Base-by-base conservation (phyloP, 1,139 yeast species). In the Geotrichum cucujoidarum region DNA sequence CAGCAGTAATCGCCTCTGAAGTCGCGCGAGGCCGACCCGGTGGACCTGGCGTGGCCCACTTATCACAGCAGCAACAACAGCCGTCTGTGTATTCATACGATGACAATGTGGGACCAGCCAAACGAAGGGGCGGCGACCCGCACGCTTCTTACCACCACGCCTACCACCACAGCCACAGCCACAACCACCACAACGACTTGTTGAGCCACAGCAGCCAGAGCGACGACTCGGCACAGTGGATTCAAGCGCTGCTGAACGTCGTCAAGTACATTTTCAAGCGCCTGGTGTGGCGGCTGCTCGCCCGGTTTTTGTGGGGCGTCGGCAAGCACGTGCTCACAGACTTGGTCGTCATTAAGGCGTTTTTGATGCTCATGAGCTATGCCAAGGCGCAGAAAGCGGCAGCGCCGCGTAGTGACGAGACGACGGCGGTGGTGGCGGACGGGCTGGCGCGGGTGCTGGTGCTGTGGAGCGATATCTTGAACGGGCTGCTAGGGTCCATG, bases 301-400 rank as follows among this genome's bases (percentile, higher is more conserved):
- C 21, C 1, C 31, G 34, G 14, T 3, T 39, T 11, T 14, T 39
- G 22, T 42, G 45, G 45, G 40, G 45, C 8, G 18, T 36, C 5
- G 17, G 24, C 18, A 42, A 42, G 39, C 45, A 42, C n/a, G 16
- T 42, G 11, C 27, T 22, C 4, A 34, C 32, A n/a, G 45, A 42
- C 27, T n/a, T 27, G 14, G 40, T 24, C 7, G 45, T 42, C 22
- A 5, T 42, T 8, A 27, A 35, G 14, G 45, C 34, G 13, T n/a
- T 42, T 3, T 13, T 42, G 16, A n/a, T 29, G 2, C 33, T 39
- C 8, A 24, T 13, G 22, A 34, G 42, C n/a, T 17, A 11, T 29
- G 16, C 42, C 35, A 13, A 18, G 40, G 11, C 10, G 39, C 27
- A 24, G 27, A 6, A n/a, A 24, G 27, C 27, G 10, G 27, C 27